Base-by-base conservation (phyloP, 768 basidiomycete genomes). In the Tremella mesenterica region DNA sequence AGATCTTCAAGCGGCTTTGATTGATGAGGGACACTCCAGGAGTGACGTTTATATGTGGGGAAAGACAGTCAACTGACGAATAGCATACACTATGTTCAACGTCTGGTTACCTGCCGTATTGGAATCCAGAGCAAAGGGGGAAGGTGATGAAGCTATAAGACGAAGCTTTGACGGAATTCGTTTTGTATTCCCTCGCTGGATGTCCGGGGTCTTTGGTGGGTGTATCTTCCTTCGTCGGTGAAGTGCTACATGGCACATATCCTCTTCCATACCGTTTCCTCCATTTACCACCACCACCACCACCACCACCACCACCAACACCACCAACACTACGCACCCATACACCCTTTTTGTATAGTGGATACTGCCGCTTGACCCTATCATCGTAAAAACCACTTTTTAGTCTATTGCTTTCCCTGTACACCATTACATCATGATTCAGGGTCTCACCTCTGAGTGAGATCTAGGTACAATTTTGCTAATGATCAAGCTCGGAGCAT, bases 401-500 rank as follows among this genome's bases (percentile, higher is more conserved):
- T 48, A 5, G 21, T 46, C 18, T 18, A 45, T 20, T 28, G 25
- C 25, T 7, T 18, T 41, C 12, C 52, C 53, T 49, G 44, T 50
- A 16, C 4, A 12, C 41, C n/a, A n/a, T n/a, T n/a, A n/a, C n/a
- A n/a, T n/a, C n/a, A n/a, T n/a, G n/a, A n/a, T n/a, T n/a, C n/a
- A n/a, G n/a, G n/a, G n/a, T n/a, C n/a, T n/a, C n/a, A n/a, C n/a
- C n/a, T n/a, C n/a, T n/a, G n/a, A n/a, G n/a, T n/a, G n/a, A n/a
- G n/a, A n/a, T n/a, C n/a, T n/a, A n/a, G n/a, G n/a, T n/a, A n/a
- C n/a, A n/a, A n/a, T n/a, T n/a, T n/a, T n/a, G n/a, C n/a, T n/a
- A n/a, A n/a, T n/a, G n/a, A n/a, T n/a, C n/a, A n/a, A 71, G 65
- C 55, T 69, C 34, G 71, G 71, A 13, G 71, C 69, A 46, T 73